These are phyloP conservation scores for Globisporangium orthogonon DNA, from an alignment of 352 stramenopile genomes.

Conservation along the genomic window DNA sequence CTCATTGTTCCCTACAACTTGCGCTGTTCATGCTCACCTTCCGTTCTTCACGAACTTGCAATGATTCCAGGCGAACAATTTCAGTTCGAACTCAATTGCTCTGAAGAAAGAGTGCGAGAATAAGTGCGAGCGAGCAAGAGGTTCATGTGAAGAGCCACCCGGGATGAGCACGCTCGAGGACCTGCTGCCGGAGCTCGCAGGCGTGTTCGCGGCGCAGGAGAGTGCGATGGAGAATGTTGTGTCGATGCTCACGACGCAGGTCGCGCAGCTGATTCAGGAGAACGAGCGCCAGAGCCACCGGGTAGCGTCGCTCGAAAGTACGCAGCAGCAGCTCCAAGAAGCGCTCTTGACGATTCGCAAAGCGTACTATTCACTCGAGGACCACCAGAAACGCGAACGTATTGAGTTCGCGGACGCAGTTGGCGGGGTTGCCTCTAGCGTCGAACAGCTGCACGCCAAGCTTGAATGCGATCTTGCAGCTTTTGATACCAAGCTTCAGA, in stretches of 20 bases:
- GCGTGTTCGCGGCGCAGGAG: conserved; percentile 57
- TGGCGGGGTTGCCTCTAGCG: not conserved
- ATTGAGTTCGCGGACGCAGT: conserved; percentile 5
- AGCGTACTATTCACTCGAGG: conserved; percentile 12
- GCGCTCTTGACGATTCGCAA: conserved; percentile 17
- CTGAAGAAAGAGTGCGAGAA: too few species aligned
- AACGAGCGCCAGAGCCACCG: conserved; percentile 25
- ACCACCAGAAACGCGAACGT: conserved; percentile 8
- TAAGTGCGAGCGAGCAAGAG: too few species aligned
- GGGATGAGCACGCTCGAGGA: conserved; percentile 58
- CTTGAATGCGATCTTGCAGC: conserved; percentile 18
- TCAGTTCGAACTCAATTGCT: too few species aligned
- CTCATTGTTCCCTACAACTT: too few species aligned
- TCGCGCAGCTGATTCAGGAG: conserved; percentile 36
- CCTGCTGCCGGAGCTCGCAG: conserved; percentile 55
- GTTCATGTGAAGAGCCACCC: not conserved
- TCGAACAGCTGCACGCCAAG: not conserved
- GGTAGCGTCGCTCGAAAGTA: conserved; percentile 28
- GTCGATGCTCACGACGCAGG: conserved; percentile 38
- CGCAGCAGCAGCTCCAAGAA: conserved; percentile 21
- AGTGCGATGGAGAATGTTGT: conserved; percentile 46
- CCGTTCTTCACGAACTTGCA: too few species aligned
- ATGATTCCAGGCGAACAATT: too few species aligned
- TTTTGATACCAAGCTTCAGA: conserved; percentile 6
- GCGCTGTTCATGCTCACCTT: too few species aligned